Evolutionary conservation across 1,139 yeast species (phyloP).

Genomic region (Taiozyma sp.): DNA sequence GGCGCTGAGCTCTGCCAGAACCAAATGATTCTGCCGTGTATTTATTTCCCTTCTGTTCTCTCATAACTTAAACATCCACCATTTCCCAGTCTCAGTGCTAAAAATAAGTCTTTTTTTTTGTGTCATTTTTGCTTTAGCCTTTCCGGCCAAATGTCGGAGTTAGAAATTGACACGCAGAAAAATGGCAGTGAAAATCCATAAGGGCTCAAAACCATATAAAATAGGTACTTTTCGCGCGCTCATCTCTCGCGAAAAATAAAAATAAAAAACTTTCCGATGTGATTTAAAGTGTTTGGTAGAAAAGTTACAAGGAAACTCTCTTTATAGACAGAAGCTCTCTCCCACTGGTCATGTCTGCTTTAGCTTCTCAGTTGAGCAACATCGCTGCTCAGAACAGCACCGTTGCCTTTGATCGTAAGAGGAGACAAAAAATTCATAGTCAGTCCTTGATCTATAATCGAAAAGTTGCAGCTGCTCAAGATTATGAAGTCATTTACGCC

Average conservation of each 20-base stretch:
- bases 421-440: constrained; percentile 81
- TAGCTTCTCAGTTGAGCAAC: constrained; percentile 78
- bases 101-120: neutral
- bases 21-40: too few species aligned
- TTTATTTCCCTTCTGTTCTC: too few species aligned
- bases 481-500: constrained; percentile 75
- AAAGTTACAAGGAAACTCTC: too few species aligned
- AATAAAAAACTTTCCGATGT: neutral
- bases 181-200: neutral
- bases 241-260: neutral
- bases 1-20: too few species aligned
- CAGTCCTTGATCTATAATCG: constrained; percentile 85
- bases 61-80: too few species aligned
- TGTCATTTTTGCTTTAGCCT: neutral
- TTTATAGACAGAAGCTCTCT: too few species aligned
- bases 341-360: constrained; percentile 25
- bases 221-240: neutral
- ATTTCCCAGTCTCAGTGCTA: neutral
- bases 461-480: constrained; percentile 88
- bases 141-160: neutral
- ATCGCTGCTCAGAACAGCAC: constrained; percentile 66
- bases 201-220: neutral
- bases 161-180: neutral
- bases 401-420: constrained; percentile 80
- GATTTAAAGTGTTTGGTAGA: neutral